Evolutionary conservation across 176 grass and related monocot genomes (phyloP).

Genomic region (Musa troglodytarum): DNA sequence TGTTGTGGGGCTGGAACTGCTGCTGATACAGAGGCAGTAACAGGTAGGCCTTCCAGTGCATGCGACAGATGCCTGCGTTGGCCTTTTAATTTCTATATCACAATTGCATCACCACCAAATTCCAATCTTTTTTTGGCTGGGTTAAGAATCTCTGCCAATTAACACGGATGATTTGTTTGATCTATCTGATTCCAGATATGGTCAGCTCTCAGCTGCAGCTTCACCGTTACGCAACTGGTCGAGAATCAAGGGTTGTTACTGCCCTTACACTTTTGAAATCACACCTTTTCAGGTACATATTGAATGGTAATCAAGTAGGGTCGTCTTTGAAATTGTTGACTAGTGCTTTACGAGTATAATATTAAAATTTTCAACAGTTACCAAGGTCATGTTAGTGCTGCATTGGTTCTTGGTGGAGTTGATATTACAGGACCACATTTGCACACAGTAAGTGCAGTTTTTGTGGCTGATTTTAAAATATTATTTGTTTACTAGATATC

Average conservation of each 20-base stretch:
- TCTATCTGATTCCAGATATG: conserved; percentile 50
- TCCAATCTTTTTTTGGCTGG: background rate
- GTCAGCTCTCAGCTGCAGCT: conserved; percentile 85
- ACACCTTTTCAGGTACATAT: conserved; percentile 66
- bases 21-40: conserved; percentile 73
- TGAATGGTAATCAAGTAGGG: background rate
- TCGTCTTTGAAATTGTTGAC: background rate
- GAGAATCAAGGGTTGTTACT: conserved; percentile 85
- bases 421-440: conserved; percentile 84
- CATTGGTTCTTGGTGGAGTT: conserved; percentile 74
- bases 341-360: background rate
- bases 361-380: conserved; percentile 28
- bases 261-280: conserved; percentile 83
- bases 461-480: conserved; percentile 1
- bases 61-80: background rate
- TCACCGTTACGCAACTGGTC: conserved; percentile 87
- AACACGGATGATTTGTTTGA: background rate
- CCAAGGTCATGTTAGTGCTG: conserved; percentile 86
- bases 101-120: background rate
- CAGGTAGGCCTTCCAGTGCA: conserved; percentile 19
- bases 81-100: background rate
- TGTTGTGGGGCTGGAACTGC: conserved; percentile 90
- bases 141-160: background rate
- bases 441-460: conserved; percentile 47
- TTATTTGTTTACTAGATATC: conserved; percentile 5